Conservation (phyloP, 2,329 filamentous ascomycete species). For the Verticillium tricorpus region DNA sequence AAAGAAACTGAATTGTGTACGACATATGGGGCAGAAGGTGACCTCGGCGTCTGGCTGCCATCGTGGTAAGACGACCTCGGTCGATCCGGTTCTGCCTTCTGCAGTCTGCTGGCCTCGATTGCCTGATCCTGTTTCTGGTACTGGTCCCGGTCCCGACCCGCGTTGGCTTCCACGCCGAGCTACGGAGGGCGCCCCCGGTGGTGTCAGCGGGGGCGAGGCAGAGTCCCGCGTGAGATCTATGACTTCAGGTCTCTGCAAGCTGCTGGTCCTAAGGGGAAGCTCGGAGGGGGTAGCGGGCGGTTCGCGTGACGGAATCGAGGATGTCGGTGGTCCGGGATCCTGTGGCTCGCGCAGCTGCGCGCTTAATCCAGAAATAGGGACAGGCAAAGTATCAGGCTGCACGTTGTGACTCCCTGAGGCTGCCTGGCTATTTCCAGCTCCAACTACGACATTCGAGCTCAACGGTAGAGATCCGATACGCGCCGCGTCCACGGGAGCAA, state of each 20-base stretch:
- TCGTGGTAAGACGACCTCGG: conserved; percentile 57
- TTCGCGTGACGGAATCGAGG: not conserved
- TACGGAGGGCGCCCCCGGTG: not conserved
- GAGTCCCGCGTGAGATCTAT: conserved; percentile 10
- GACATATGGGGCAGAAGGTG: conserved; percentile 79
- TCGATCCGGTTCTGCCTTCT: not conserved
- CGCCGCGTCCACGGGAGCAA: not conserved
- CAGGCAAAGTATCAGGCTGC: not conserved
- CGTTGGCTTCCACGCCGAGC: not conserved
- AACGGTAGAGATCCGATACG: not conserved
- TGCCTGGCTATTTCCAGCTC: not conserved
- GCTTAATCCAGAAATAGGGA: not conserved
- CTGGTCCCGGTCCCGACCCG: not conserved
- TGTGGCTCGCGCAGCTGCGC: not conserved
- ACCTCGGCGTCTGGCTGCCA: conserved; percentile 91
- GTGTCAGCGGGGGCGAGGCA: not conserved
- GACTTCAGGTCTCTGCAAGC: conserved; percentile 3
- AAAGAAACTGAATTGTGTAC: conserved; percentile 74
- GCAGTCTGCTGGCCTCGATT: not conserved
- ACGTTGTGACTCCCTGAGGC: not conserved
- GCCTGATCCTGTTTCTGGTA: not conserved
- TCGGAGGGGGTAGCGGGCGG: not conserved
- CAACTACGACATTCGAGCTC: not conserved
- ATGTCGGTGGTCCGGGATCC: not conserved
- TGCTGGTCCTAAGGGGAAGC: not conserved